These are phyloP conservation scores for Musa balbisiana DNA, from an alignment of 202 grass and related monocot genomes.

Conservation along the genomic window DNA sequence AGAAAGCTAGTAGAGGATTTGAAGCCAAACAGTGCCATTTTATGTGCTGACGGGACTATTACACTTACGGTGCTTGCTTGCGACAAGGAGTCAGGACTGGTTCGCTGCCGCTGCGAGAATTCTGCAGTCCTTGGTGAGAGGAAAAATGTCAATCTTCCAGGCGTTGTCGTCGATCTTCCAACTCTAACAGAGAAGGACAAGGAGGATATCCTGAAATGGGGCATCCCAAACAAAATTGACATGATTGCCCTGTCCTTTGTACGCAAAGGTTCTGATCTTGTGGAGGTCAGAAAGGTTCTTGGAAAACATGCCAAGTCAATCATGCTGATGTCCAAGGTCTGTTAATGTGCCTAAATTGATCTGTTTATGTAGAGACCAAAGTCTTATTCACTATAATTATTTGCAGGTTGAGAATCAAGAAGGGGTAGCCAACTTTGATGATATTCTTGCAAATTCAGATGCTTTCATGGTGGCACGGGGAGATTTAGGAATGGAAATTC, in stretches of 20 bases:
- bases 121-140: conserved; percentile 4
- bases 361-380: not conserved
- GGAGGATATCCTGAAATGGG: conserved; percentile 5
- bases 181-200: conserved; percentile 20
- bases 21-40: conserved; percentile 4
- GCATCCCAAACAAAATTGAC: conserved; percentile 14
- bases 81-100: not conserved
- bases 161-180: not conserved
- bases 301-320: conserved; percentile 1
- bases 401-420: conserved; percentile 14
- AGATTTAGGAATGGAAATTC: conserved; percentile 16
- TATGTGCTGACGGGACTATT: conserved; percentile 11
- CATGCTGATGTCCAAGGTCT: conserved; percentile 15
- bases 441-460: conserved; percentile 6
- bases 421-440: conserved; percentile 5
- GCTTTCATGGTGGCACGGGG: conserved; percentile 15
- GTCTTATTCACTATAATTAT: not conserved
- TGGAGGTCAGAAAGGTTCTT: not conserved
- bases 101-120: conserved; percentile 9
- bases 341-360: not conserved
- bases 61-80: not conserved
- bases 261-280: conserved; percentile 14
- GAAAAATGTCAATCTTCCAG: conserved; percentile 17
- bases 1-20: conserved; percentile 6
- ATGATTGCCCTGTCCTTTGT: conserved; percentile 13